A percentile compares a stretch with the other conserved stretches of the same genome.
phyloP scores from a whole-genome alignment of 2,329 filamentous ascomycete genomes.

The Arthrobotrys iridis region DNA sequence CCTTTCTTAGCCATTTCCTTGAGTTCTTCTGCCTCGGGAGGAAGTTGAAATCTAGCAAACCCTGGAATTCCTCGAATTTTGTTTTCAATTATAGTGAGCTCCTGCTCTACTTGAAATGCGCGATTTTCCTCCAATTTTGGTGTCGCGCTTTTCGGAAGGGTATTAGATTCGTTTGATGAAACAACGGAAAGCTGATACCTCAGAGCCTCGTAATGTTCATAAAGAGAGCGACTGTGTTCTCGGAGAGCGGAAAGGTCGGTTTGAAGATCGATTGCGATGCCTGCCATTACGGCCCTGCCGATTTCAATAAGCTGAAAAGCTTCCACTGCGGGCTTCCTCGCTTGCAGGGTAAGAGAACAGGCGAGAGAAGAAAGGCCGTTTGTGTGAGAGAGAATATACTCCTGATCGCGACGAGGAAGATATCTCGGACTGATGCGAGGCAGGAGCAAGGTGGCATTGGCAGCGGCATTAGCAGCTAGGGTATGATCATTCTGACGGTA shows the following conservation, averaged over 20 bases:
- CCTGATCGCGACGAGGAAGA: slow-evolving; percentile 16
- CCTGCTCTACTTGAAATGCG: background rate
- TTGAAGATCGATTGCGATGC: background rate
- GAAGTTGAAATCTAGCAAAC: slow-evolving; percentile 21
- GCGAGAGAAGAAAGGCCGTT: slow-evolving; percentile 15
- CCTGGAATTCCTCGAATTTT: slow-evolving; percentile 13
- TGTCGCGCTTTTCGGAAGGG: background rate
- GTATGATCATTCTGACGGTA: background rate
- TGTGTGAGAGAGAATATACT: slow-evolving; percentile 11
- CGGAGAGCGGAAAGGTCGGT: background rate
- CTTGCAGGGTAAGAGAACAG: background rate
- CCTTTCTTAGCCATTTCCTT: slow-evolving; percentile 3
- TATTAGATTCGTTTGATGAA: background rate
- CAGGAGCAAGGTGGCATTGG: background rate
- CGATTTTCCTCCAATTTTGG: background rate
- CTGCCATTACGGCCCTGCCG: slow-evolving; percentile 11
- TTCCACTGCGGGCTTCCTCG: background rate
- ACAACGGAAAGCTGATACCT: background rate
- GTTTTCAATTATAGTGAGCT: background rate
- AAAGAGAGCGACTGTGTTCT: background rate
- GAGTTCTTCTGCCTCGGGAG: slow-evolving; percentile 1
- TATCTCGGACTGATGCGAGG: slow-evolving; percentile 24
- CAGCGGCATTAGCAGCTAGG: background rate
- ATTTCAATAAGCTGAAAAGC: slow-evolving; percentile 10
- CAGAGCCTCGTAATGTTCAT: slow-evolving; percentile 13